These are phyloP conservation scores for Paracoccidioides brasiliensis DNA, from an alignment of 2,329 filamentous ascomycete species.

Conservation along the genomic window DNA sequence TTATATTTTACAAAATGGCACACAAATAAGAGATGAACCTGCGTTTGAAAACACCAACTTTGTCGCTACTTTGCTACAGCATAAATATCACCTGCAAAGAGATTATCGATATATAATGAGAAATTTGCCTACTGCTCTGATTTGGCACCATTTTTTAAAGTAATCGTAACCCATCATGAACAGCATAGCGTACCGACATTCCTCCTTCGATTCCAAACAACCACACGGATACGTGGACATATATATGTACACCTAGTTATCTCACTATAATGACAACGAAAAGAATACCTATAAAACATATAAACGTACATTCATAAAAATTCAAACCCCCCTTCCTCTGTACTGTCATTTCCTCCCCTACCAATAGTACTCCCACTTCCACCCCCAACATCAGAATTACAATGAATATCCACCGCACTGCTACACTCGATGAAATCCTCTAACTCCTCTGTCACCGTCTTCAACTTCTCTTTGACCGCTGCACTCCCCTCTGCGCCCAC, in stretches of 20 bases:
- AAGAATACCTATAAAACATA: neutral
- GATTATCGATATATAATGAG: too few species aligned
- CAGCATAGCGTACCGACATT: neutral
- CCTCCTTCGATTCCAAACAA: neutral
- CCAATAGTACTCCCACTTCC: constrained; percentile 13
- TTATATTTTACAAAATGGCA: too few species aligned
- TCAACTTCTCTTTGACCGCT: constrained; percentile 88
- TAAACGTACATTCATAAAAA: neutral
- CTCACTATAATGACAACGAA: neutral
- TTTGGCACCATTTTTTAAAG: too few species aligned
- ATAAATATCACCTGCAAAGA: too few species aligned
- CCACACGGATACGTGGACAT: neutral
- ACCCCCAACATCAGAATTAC: constrained; percentile 18
- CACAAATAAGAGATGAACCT: too few species aligned
- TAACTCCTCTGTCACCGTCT: constrained; percentile 88
- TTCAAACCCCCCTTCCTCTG: neutral
- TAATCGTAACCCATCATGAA: neutral
- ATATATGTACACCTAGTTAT: neutral
- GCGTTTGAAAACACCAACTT: too few species aligned
- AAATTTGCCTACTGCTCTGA: neutral
- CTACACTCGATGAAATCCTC: constrained; percentile 94
- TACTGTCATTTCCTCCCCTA: constrained; percentile 4
- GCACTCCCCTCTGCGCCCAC: constrained; percentile 79
- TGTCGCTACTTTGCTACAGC: too few species aligned
- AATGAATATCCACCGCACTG: constrained; percentile 55